A percentile compares a stretch with the other conserved stretches of the same genome.
Evolutionary conservation across 768 basidiomycete species (phyloP).

Genomic region (Trametes meyenii): DNA sequence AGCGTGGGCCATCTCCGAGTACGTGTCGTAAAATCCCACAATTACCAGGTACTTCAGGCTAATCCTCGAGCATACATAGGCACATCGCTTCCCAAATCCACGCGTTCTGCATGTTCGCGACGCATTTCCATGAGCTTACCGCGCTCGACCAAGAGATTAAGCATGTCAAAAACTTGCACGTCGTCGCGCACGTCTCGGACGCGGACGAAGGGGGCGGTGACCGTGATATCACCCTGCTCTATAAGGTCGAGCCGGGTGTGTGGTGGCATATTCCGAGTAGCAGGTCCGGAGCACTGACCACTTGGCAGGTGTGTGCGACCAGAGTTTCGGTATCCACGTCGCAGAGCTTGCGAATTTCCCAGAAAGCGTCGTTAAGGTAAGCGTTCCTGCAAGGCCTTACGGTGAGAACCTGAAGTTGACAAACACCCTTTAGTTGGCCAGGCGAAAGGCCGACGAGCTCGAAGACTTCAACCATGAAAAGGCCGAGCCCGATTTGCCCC

Average conservation of each 20-base stretch:
- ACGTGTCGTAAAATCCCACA: conserved; percentile 28
- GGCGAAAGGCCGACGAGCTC: conserved; percentile 87
- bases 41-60: not conserved
- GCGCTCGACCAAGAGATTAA: conserved; percentile 82
- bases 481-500: conserved; percentile 48
- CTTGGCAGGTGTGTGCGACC: conserved; percentile 80
- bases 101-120: conserved; percentile 95
- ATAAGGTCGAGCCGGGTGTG: conserved; percentile 78
- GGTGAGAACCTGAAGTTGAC: conserved; percentile 1
- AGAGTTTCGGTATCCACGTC: conserved; percentile 98
- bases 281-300: not conserved
- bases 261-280: not conserved
- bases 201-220: conserved; percentile 47
- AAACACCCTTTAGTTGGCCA: conserved; percentile 64
- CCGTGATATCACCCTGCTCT: conserved; percentile 80
- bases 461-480: conserved; percentile 69
- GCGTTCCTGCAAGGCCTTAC: conserved; percentile 15
- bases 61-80: conserved; percentile 42
- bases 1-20: conserved; percentile 99
- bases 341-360: conserved; percentile 98
- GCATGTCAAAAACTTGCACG: conserved; percentile 93
- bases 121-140: conserved; percentile 97
- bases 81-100: conserved; percentile 92
- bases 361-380: conserved; percentile 85
- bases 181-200: conserved; percentile 85